Base-by-base conservation (phyloP, 192 early-diverging fungal species). In the Coemansia sp. region DNA sequence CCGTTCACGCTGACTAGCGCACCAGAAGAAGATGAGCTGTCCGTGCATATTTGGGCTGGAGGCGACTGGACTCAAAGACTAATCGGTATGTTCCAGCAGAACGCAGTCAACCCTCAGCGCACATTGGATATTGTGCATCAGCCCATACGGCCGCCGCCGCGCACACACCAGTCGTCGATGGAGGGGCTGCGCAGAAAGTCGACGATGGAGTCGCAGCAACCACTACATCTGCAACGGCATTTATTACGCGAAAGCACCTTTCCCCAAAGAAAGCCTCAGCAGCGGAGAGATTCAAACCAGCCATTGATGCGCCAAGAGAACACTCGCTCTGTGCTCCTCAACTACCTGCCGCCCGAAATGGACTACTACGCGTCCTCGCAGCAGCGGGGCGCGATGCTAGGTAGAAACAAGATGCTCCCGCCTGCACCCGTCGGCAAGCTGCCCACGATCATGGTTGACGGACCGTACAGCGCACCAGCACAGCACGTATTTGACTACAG, bases 1-100 rank as follows among this genome's bases (percentile, higher is more conserved):
- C 92, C 92, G 2, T 93, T 93, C 70, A 93, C 92, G 0, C 76
- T 93, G 63, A 93, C 90, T 11, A 91, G 88, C 39, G 90, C 90
- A 3, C 92, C 92, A 1, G 83, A 93, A 45, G 91, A 93, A 39
- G 82, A 85, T 46, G 88, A 90, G 64, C 73, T 90, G 24, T 86
- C 87, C 1, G 68, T 93, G 26, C 92, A 93, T 69, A 91, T 93
- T 39, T 84, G 88, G 43, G 86, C 90, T 18, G 86, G 79, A 11
- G 91, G 91, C 48, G 91, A 89, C 66, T 92, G 87, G 87, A 92
- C 91, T 20, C 70, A 67, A 0, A 59, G 74, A 35, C 87, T 93
- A 6, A 70, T 80, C 9, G 11, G 62, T 21, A 57, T 28, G 34
- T 69, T 80, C 33, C 60, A 59, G 51, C 53, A 62, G 24, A 55